Conservation (phyloP, 495 filamentous ascomycete species). For the Hypoxylon intermedium region DNA sequence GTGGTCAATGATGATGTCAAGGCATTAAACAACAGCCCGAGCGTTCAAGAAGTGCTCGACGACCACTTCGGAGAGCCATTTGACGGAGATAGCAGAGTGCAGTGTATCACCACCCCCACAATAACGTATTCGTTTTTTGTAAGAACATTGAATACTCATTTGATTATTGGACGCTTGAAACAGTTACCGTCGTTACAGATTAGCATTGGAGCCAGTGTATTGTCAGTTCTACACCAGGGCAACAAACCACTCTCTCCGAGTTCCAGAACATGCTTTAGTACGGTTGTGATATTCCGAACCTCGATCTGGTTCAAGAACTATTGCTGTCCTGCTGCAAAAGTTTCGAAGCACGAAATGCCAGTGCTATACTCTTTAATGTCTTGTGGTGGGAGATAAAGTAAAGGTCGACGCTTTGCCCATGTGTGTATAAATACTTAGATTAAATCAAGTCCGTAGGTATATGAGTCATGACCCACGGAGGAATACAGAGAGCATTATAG, state of each 20-base stretch:
- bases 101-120: too few relatives aligned
- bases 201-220: slow-evolving; percentile 20
- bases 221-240: background rate
- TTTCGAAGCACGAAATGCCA: slow-evolving; percentile 2
- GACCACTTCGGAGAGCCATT: slow-evolving; percentile 26
- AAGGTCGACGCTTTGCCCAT: background rate
- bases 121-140: slow-evolving; percentile 7
- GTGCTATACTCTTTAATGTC: slow-evolving; percentile 1
- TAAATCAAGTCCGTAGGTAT: slow-evolving; percentile 16
- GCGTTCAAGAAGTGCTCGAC: slow-evolving; percentile 23
- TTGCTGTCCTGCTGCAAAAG: slow-evolving; percentile 13
- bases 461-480: slow-evolving; percentile 10
- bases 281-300: slow-evolving; percentile 21
- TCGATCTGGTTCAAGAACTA: slow-evolving; percentile 19
- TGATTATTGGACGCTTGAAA: slow-evolving; percentile 30
- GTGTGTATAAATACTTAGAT: slow-evolving; percentile 25
- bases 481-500: slow-evolving; percentile 10
- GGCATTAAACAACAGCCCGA: slow-evolving; percentile 44
- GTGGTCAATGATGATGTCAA: slow-evolving; percentile 51
- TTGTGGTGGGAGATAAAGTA: slow-evolving; percentile 2
- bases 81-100: slow-evolving; percentile 7
- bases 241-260: background rate
- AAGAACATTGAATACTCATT: slow-evolving; percentile 37
- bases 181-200: background rate
- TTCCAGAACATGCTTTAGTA: background rate